Base-by-base conservation (phyloP, 352 stramenopile species). In the Globisporangium emineosum region DNA sequence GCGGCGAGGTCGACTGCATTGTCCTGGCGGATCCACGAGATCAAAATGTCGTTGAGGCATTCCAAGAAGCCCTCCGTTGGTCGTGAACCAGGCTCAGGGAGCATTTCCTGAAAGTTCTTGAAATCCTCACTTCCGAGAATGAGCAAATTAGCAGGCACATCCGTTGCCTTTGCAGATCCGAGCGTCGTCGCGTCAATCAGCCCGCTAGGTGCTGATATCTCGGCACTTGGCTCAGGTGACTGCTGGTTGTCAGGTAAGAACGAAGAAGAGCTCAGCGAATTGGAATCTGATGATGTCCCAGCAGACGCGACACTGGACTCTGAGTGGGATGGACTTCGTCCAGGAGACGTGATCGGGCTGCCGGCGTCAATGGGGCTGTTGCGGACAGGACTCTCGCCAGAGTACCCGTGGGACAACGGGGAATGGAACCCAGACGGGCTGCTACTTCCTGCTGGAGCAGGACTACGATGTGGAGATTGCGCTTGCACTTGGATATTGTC, bases 41-140 rank as follows among this genome's bases (percentile, higher is more conserved):
- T 91, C 21, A 93, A 67, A 68, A 93, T 89, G 59, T 93, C 84
- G 59, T 93, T 93, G 40, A 93, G 68, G 8, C 78, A 89, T 65
- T 92, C 83, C 21, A 94, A 54, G 53, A 94, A 94, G 25, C 77
- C 81, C 57, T 93, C 82, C 0, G 82, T 86, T 0, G 82, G 82
- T 25, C 78, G 70, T 10, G 75, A 85, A 32, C 73, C 84, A 5
- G 82, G 82, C 32, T 89, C 78, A 3, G 79, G 80, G 55, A 92
- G 80, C 67, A 77, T 79, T 42, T 92, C 71, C 65, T 89, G 85
- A 54, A 94, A 92, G 35, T 73, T 88, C 47, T 89, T 90, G 60
- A 92, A 89, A 47, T 91, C 81, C 52, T 91, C 79, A n/a, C 75
- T 59, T 12, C 83, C 85, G 23, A 92, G 66, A 13, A 78, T 72